phyloP scores from a whole-genome alignment of 768 basidiomycete species.

The Mycena galericulata region DNA sequence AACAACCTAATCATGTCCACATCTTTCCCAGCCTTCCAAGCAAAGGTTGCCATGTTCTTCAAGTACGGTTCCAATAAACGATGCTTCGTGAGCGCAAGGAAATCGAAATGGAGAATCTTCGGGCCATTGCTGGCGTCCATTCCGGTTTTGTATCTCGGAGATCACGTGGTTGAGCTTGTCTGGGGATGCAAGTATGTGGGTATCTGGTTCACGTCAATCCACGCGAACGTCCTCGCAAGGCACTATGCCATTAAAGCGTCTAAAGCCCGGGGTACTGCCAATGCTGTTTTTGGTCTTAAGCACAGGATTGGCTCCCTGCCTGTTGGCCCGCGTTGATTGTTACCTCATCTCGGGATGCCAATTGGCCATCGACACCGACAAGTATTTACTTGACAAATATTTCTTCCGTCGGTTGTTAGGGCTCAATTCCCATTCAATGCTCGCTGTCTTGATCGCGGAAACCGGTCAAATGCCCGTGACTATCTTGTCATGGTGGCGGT shows the following conservation, averaged over 20 bases:
- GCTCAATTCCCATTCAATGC: too few relatives aligned
- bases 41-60: too few relatives aligned
- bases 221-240: too few relatives aligned
- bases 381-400: too few relatives aligned
- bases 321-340: constrained; percentile 37
- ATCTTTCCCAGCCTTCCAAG: not conserved
- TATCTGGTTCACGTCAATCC: too few relatives aligned
- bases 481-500: too few relatives aligned
- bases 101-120: constrained; percentile 36
- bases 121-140: constrained; percentile 12
- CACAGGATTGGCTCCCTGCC: constrained; percentile 32
- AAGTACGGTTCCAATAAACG: constrained; percentile 39
- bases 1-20: not conserved
- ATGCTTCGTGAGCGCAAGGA: constrained; percentile 37
- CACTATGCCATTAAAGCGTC: too few relatives aligned
- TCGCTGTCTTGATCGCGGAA: too few relatives aligned
- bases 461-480: too few relatives aligned
- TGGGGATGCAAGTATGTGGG: constrained; percentile 30
- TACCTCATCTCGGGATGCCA: constrained; percentile 27
- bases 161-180: constrained; percentile 18
- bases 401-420: too few relatives aligned
- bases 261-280: too few relatives aligned
- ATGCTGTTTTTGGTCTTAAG: constrained; percentile 26
- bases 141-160: constrained; percentile 8
- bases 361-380: not conserved